Percentiles rank a stretch among this genome's conserved stretches.
Conservation (phyloP, 352 stramenopile genomes). For the Phytophthora sp. region DNA sequence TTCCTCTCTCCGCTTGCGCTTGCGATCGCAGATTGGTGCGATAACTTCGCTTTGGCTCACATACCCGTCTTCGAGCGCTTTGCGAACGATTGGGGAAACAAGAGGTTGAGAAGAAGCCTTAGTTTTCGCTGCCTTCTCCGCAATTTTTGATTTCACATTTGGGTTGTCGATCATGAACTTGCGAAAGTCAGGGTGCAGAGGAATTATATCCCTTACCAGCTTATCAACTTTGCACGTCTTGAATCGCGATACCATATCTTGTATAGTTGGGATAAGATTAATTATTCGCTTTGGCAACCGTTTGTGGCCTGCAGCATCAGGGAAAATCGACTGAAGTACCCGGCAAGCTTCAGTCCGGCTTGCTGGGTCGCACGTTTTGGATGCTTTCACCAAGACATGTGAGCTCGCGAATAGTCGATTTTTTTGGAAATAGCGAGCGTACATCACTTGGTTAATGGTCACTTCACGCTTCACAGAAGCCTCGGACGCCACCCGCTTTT, state of each 20-base stretch:
- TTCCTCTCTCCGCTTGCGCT: constrained; percentile 56
- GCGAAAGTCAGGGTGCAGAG: constrained; percentile 37
- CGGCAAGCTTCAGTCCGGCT: constrained; percentile 44
- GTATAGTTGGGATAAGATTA: constrained; percentile 65
- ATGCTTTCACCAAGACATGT: constrained; percentile 37
- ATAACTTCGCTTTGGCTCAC: constrained; percentile 55
- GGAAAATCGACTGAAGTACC: constrained; percentile 60
- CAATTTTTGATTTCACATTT: constrained; percentile 33
- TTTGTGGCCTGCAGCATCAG: constrained; percentile 27
- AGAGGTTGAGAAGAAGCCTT: constrained; percentile 10
- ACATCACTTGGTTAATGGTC: constrained; percentile 74
- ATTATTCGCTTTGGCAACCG: constrained; percentile 63
- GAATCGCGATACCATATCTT: constrained; percentile 51
- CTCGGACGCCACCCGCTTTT: not conserved
- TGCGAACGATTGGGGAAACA: constrained; percentile 29
- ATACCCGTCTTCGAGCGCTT: constrained; percentile 58
- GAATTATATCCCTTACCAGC: constrained; percentile 39
- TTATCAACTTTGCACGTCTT: constrained; percentile 40
- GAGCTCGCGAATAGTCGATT: constrained; percentile 42
- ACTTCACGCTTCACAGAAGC: constrained; percentile 17
- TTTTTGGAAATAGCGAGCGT: constrained; percentile 48
- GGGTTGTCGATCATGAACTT: constrained; percentile 53
- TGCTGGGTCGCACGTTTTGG: constrained; percentile 34
- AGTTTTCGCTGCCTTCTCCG: constrained; percentile 8
- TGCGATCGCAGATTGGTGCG: constrained; percentile 24